A percentile compares a stretch with the other conserved stretches of the same genome.
Evolutionary conservation across 2,329 filamentous ascomycete species (phyloP).

Genomic region (Aspergillus pseudoviridinutans): DNA sequence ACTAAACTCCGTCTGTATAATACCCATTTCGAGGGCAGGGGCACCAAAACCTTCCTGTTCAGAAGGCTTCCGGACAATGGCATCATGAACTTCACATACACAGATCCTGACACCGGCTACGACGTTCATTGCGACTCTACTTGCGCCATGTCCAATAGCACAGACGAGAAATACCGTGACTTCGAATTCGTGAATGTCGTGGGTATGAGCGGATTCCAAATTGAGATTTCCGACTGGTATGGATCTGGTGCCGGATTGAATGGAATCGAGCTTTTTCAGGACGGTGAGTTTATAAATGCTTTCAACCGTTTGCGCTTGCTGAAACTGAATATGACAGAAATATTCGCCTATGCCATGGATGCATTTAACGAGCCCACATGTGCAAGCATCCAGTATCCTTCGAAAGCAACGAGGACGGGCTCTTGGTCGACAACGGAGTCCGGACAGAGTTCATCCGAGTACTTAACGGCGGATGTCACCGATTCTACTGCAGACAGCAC

Average conservation of each 20-base stretch:
- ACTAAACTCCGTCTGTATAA: slow-evolving; percentile 87
- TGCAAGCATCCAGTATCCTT: slow-evolving; percentile 59
- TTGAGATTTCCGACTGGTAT: slow-evolving; percentile 86
- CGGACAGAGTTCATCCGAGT: slow-evolving; percentile 66
- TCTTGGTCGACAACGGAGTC: slow-evolving; percentile 70
- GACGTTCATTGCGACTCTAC: slow-evolving; percentile 71
- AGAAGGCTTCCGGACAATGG: slow-evolving; percentile 81
- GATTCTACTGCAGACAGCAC: slow-evolving; percentile 56
- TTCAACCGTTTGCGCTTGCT: background rate
- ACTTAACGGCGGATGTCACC: slow-evolving; percentile 65
- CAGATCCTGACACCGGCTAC: slow-evolving; percentile 66
- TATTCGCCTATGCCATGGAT: slow-evolving; percentile 78
- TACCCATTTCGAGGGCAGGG: slow-evolving; percentile 75
- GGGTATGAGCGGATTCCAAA: slow-evolving; percentile 80
- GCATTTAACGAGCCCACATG: slow-evolving; percentile 87
- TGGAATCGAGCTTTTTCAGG: slow-evolving; percentile 81
- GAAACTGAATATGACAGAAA: slow-evolving; percentile 47
- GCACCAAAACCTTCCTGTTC: slow-evolving; percentile 84
- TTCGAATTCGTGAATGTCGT: slow-evolving; percentile 86
- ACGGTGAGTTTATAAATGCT: slow-evolving; percentile 46
- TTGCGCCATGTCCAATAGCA: slow-evolving; percentile 76
- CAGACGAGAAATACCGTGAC: slow-evolving; percentile 69
- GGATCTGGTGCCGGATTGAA: slow-evolving; percentile 78
- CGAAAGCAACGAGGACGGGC: slow-evolving; percentile 66
- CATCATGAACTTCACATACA: slow-evolving; percentile 94